phyloP scores from a whole-genome alignment of 768 basidiomycete genomes.

The Leccinum uliginosum region DNA sequence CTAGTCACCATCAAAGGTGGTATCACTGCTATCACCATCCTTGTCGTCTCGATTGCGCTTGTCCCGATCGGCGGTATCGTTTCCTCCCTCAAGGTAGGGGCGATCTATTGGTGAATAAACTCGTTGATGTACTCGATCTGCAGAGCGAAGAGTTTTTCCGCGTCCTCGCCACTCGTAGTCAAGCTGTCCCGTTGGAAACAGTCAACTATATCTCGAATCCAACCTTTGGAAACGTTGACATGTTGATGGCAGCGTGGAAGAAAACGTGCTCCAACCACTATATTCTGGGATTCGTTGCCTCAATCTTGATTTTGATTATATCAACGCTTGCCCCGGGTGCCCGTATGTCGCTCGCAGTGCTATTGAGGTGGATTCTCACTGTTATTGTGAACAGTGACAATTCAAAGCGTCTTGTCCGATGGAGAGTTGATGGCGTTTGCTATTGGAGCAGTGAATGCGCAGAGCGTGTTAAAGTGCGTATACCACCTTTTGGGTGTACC shows the following conservation, averaged over 20 bases:
- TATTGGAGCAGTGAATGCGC: conserved; percentile 18
- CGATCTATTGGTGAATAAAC: neutral
- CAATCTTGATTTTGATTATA: conserved; percentile 17
- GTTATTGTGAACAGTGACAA: conserved; percentile 11
- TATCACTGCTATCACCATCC: conserved; percentile 26
- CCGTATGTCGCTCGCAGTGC: conserved; percentile 14
- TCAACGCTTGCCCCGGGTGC: conserved; percentile 23
- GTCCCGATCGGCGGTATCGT: conserved; percentile 19
- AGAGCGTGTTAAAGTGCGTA: conserved; percentile 26
- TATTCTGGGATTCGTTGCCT: conserved; percentile 14
- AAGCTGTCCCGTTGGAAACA: conserved; percentile 22
- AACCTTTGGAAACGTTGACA: conserved; percentile 16
- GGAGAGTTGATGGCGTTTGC: conserved; percentile 20
- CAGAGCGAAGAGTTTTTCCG: conserved; percentile 31
- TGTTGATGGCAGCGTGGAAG: conserved; percentile 14
- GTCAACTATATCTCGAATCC: conserved; percentile 23
- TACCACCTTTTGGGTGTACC: neutral
- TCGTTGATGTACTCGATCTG: neutral
- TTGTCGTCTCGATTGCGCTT: conserved; percentile 27
- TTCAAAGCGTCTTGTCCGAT: conserved; percentile 21
- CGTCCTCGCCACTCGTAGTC: conserved; percentile 3
- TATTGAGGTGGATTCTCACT: neutral
- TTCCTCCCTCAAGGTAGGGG: conserved; percentile 16
- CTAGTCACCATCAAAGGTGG: conserved; percentile 26
- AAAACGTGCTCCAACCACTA: conserved; percentile 22